Base-by-base conservation (phyloP, 1,139 yeast genomes). In the Geotrichum reessii region DNA sequence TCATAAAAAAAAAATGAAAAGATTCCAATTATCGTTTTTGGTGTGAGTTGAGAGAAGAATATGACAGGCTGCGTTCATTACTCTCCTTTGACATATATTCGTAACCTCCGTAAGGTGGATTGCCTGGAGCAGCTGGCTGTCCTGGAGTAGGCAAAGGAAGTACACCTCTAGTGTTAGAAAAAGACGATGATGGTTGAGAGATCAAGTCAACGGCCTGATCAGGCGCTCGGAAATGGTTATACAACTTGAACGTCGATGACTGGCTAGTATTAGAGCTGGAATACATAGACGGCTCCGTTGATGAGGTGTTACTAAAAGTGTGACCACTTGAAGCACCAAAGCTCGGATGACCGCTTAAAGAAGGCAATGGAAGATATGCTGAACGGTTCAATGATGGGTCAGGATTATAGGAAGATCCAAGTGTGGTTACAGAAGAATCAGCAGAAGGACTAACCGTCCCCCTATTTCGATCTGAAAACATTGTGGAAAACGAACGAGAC, bases 31-130 rank as follows among this genome's bases (percentile, higher is more conserved):
- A 42, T 48, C 57, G 57, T 54, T 14, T 49, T 31, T 49, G 57
- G 14, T 49, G 53, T 6, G 42, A 28, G n/a, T 49, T 52, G 28
- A 44, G 49, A n/a, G 48, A 12, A 40, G 59, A 46, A 12, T 52
- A 57, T 4, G 56, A 53, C 31, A 44, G 53, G 3, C 67, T 66
- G 19, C 68, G 63, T 49, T 66, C 68, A 50, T 66, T 66, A 49
- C 66, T 64, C 51, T 66, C 68, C 33, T 66, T 59, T 21, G 63
- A 58, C 12, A 63, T 55, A 46, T 62, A 65, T 21, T 65, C 60
- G 47, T 59, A 62, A 6, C 59, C 62, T 56, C 44, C 44, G 17
- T 37, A 37, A n/a, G 21, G 19, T n/a, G 44, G 44, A 60, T 62
- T 47, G 47, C 46, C 31, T 47, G 47, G 8, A 14, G 49, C 52